A percentile compares a stretch with the other conserved stretches of the same genome.
Conservation (phyloP, 257 asterid genomes). For the Ajuga chamaepitys region DNA sequence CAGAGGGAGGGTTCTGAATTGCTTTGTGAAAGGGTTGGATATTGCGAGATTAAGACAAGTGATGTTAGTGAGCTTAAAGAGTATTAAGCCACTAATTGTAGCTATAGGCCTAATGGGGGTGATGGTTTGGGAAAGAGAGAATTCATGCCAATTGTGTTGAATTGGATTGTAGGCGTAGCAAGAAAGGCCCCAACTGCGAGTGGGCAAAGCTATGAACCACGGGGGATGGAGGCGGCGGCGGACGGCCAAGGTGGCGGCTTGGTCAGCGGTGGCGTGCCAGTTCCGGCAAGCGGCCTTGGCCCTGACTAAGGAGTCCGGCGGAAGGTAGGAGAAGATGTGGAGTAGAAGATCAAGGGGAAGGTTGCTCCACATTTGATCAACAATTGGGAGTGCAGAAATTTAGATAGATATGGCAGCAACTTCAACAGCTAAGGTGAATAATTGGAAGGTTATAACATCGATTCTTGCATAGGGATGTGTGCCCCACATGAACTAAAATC, state of each 20-base stretch:
- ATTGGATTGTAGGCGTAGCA: constrained; percentile 54
- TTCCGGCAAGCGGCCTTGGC: constrained; percentile 49
- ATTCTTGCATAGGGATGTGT: constrained; percentile 32
- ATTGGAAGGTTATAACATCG: neutral
- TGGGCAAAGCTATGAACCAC: constrained; percentile 69
- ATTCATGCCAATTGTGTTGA: constrained; percentile 29
- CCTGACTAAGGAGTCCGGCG: constrained; percentile 66
- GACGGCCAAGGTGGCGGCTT: neutral
- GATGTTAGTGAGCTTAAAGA: constrained; percentile 23
- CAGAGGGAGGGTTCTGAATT: constrained; percentile 35
- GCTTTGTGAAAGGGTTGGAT: constrained; percentile 66
- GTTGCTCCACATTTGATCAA: constrained; percentile 45
- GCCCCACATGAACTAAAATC: constrained; percentile 25
- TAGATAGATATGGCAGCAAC: neutral
- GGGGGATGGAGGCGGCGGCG: constrained; percentile 30
- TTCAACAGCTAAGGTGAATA: too few species aligned
- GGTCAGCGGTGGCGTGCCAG: constrained; percentile 43
- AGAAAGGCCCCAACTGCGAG: constrained; percentile 27
- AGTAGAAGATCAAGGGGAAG: constrained; percentile 63
- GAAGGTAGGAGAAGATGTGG: constrained; percentile 55
- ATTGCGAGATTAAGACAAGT: constrained; percentile 47
- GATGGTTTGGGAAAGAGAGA: constrained; percentile 30
- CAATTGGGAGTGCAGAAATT: neutral
- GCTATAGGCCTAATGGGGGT: constrained; percentile 42
- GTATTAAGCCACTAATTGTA: constrained; percentile 37